Conservation (phyloP, 1,284 basidiomycete genomes). For the Golubevia sp. region DNA sequence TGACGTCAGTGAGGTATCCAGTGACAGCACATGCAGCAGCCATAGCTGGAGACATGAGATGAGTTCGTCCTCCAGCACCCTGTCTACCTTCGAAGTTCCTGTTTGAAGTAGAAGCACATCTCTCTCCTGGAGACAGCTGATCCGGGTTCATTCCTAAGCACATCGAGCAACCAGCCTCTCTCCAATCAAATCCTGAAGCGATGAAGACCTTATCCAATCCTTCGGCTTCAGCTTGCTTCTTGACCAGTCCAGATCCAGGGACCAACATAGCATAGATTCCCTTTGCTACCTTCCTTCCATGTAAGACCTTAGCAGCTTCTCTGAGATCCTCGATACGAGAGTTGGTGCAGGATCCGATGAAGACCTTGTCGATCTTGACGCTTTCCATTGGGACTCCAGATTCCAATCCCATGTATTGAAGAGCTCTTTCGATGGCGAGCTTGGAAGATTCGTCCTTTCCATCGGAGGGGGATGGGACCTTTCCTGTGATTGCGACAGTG, state of each 20-base stretch:
- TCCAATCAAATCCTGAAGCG: slow-evolving; percentile 58
- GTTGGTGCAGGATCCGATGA: slow-evolving; percentile 60
- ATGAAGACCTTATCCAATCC: slow-evolving; percentile 60
- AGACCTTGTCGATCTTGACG: slow-evolving; percentile 60
- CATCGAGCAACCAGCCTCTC: slow-evolving; percentile 60
- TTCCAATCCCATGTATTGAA: slow-evolving; percentile 59
- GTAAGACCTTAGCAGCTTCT: slow-evolving; percentile 48
- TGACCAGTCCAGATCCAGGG: slow-evolving; percentile 56
- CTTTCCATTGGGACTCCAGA: slow-evolving; percentile 50
- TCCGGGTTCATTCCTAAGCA: slow-evolving; percentile 61
- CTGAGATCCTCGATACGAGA: slow-evolving; percentile 57
- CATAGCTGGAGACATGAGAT: slow-evolving; percentile 58
- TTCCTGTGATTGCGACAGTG: slow-evolving; percentile 51
- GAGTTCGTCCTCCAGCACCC: slow-evolving; percentile 55
- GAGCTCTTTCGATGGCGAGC: slow-evolving; percentile 34
- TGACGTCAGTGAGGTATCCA: slow-evolving; percentile 57
- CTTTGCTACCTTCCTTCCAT: slow-evolving; percentile 48
- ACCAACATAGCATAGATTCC: slow-evolving; percentile 57
- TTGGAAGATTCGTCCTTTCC: slow-evolving; percentile 40
- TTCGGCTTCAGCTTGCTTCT: slow-evolving; percentile 60
- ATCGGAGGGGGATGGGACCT: slow-evolving; percentile 47
- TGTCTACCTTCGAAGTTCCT: slow-evolving; percentile 60
- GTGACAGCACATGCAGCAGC: slow-evolving; percentile 56
- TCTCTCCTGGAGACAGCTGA: slow-evolving; percentile 54
- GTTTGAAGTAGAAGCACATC: slow-evolving; percentile 61